A percentile compares a stretch with the other conserved stretches of the same genome.
Evolutionary conservation across 73 alveolate genomes (phyloP).

Genomic region (Stentor roeselii): DNA sequence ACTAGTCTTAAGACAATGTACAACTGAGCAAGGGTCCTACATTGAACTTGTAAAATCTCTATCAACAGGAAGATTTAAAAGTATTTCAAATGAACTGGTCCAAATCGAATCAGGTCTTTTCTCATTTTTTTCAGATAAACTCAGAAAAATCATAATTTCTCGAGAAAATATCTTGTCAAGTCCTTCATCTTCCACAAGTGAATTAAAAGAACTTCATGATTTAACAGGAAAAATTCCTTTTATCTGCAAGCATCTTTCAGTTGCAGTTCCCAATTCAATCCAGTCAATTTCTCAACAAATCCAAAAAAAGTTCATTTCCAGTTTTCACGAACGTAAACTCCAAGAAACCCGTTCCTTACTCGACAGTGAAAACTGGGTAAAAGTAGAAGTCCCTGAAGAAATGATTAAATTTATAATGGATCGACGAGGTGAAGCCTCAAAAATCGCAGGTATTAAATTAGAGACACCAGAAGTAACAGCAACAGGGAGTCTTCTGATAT

Average conservation of each 20-base stretch:
- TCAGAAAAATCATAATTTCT: neutral
- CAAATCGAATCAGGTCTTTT: neutral
- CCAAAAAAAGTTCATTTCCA: neutral
- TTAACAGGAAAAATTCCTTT: neutral
- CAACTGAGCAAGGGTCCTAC: neutral
- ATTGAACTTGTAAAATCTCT: neutral
- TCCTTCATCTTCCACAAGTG: neutral
- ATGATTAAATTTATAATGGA: conserved; percentile 3
- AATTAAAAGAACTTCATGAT: neutral
- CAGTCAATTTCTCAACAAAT: too few relatives aligned
- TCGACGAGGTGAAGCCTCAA: conserved; percentile 2
- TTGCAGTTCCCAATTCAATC: neutral
- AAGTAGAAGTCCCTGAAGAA: conserved; percentile 28
- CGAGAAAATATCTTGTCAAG: neutral
- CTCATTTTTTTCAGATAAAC: neutral
- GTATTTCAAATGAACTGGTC: neutral
- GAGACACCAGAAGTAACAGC: conserved; percentile 21
- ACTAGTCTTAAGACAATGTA: neutral
- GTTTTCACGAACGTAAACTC: neutral
- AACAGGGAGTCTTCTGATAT: conserved; percentile 2
- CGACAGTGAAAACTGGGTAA: conserved; percentile 8
- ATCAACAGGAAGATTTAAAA: neutral
- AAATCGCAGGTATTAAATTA: conserved; percentile 14
- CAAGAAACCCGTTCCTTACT: neutral
- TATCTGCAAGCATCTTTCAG: neutral